Percentiles rank a stretch among this genome's conserved stretches.
phyloP scores from a whole-genome alignment of 225 moss, liverwort and hornwort species.

The Climacium dendroides region DNA sequence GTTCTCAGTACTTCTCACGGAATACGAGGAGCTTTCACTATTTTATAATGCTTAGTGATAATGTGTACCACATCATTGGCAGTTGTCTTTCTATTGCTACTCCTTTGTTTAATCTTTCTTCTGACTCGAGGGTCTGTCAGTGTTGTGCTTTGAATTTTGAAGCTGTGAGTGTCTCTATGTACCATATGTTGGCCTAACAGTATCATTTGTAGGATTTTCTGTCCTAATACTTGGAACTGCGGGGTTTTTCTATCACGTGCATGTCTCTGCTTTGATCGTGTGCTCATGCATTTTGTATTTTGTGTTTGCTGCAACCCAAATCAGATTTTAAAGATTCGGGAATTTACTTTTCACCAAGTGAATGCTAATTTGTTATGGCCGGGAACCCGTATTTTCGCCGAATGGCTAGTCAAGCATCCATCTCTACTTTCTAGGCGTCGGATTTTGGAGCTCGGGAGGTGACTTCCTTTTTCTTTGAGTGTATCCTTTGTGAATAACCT shows the following conservation, averaged over 20 bases:
- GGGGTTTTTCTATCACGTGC: neutral
- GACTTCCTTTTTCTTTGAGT: neutral
- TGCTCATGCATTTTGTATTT: neutral
- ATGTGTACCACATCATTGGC: neutral
- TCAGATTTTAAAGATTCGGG: slow-evolving; percentile 74
- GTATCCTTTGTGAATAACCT: neutral
- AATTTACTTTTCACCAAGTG: slow-evolving; percentile 79
- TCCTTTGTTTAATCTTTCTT: neutral
- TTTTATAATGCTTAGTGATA: neutral
- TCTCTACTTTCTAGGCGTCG: slow-evolving; percentile 35
- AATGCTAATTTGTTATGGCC: slow-evolving; percentile 97
- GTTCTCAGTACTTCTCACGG: neutral
- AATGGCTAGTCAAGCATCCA: slow-evolving; percentile 76
- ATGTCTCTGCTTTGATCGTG: neutral
- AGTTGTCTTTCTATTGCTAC: neutral
- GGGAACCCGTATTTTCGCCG: slow-evolving; percentile 65
- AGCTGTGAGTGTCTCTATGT: neutral
- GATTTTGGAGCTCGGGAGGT: slow-evolving; percentile 91
- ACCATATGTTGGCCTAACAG: neutral
- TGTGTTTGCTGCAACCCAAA: neutral
- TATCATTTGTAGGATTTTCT: neutral
- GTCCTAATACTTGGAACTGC: neutral
- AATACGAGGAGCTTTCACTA: neutral
- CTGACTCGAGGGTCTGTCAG: neutral
- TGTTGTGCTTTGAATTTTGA: neutral